These are phyloP conservation scores for Aquanectria penicillioides DNA, from an alignment of 2,329 filamentous ascomycete genomes.

Conservation along the genomic window DNA sequence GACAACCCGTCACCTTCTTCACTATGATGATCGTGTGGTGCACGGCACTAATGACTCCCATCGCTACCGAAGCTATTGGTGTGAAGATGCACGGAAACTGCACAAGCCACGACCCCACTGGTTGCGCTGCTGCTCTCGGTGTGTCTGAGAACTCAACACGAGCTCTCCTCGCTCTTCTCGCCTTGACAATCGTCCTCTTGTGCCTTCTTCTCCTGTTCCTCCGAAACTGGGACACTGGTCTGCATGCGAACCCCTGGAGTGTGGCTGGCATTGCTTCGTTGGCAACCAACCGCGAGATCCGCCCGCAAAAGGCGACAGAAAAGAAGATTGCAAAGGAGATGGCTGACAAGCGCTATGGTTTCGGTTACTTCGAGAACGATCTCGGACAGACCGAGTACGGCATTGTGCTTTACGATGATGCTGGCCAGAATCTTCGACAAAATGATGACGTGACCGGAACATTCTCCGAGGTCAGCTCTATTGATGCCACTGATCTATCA, in stretches of 20 bases:
- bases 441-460: neutral
- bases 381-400: slow-evolving; percentile 36
- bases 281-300: slow-evolving; percentile 37
- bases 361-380: slow-evolving; percentile 38
- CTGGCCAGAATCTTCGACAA: slow-evolving; percentile 24
- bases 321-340: slow-evolving; percentile 38
- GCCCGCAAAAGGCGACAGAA: slow-evolving; percentile 32
- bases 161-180: slow-evolving; percentile 33
- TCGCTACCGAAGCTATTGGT: slow-evolving; percentile 38
- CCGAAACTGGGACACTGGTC: slow-evolving; percentile 35
- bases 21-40: slow-evolving; percentile 40
- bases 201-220: slow-evolving; percentile 33
- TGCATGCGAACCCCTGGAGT: slow-evolving; percentile 47
- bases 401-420: slow-evolving; percentile 36
- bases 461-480: slow-evolving; percentile 32
- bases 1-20: slow-evolving; percentile 39
- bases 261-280: slow-evolving; percentile 38
- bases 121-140: slow-evolving; percentile 37
- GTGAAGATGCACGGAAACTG: slow-evolving; percentile 41
- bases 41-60: slow-evolving; percentile 32
- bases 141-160: slow-evolving; percentile 32
- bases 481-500: slow-evolving; percentile 14
- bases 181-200: slow-evolving; percentile 31
- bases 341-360: slow-evolving; percentile 38
- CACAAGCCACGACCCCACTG: slow-evolving; percentile 28